A percentile compares a stretch with the other conserved stretches of the same genome.
phyloP scores from a whole-genome alignment of 768 basidiomycete species.

The Suillus plorans region DNA sequence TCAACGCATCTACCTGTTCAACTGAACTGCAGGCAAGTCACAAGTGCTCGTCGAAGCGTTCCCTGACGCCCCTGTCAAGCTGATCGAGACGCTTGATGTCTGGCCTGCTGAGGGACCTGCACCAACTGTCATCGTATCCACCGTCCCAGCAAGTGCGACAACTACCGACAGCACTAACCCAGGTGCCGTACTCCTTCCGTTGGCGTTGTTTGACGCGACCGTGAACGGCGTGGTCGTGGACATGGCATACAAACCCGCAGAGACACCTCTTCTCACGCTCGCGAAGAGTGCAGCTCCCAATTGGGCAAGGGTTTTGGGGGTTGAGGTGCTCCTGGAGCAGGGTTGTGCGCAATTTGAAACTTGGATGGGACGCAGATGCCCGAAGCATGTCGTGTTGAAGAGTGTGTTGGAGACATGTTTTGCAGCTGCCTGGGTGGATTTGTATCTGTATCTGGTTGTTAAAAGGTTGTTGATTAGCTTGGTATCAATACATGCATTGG shows the following conservation, averaged over 20 bases:
- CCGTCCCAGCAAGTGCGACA: conserved; percentile 74
- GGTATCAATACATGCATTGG: not conserved
- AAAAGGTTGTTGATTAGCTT: not conserved
- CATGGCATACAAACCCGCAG: conserved; percentile 90
- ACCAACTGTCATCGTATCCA: conserved; percentile 82
- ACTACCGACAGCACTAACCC: conserved; percentile 36
- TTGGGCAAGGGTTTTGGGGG: conserved; percentile 75
- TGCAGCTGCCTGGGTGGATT: conserved; percentile 10
- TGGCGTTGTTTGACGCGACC: conserved; percentile 53
- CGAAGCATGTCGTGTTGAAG: conserved; percentile 44
- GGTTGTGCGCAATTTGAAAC: conserved; percentile 81
- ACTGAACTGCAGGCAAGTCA: conserved; percentile 79
- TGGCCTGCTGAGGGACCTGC: conserved; percentile 46
- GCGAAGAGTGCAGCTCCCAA: conserved; percentile 49
- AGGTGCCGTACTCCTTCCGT: conserved; percentile 48
- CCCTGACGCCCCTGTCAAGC: conserved; percentile 58
- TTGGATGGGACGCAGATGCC: conserved; percentile 75
- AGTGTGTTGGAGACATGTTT: conserved; percentile 50
- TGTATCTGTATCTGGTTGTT: not conserved
- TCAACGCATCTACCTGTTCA: conserved; percentile 78
- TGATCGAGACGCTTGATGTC: conserved; percentile 55
- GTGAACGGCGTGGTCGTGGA: conserved; percentile 82
- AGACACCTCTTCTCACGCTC: conserved; percentile 75
- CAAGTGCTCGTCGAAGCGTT: conserved; percentile 66
- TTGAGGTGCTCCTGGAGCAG: conserved; percentile 87